phyloP scores from a whole-genome alignment of 2,329 filamentous ascomycete species.

The Epichloe scottii region DNA sequence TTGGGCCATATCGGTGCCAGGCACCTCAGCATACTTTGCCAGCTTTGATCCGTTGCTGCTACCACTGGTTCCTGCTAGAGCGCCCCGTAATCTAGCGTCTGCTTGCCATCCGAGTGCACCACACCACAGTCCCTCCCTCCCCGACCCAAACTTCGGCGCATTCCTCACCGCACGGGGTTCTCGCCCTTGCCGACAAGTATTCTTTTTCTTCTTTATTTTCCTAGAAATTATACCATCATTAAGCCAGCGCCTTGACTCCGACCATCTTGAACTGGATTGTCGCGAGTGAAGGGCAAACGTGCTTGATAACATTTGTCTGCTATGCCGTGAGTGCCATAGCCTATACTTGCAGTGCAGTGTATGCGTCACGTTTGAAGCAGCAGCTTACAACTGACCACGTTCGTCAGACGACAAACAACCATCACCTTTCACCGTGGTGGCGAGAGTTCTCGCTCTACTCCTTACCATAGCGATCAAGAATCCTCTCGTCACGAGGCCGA shows the following conservation, averaged over 20 bases:
- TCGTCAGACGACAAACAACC: slow-evolving; percentile 16
- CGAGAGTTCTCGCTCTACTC: slow-evolving; percentile 19
- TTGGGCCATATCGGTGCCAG: not conserved
- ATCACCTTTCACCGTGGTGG: slow-evolving; percentile 15
- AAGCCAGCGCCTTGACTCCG: slow-evolving; percentile 28
- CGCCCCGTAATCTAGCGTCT: slow-evolving; percentile 1
- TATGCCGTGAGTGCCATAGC: slow-evolving; percentile 30
- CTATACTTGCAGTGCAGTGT: not conserved
- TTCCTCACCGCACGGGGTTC: not conserved
- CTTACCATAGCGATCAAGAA: slow-evolving; percentile 27
- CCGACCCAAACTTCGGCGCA: not conserved
- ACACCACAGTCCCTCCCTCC: not conserved
- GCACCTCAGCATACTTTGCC: not conserved
- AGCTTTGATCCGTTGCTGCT: not conserved
- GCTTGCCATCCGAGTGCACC: not conserved
- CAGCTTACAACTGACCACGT: slow-evolving; percentile 15
- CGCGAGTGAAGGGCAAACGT: slow-evolving; percentile 30
- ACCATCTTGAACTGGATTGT: slow-evolving; percentile 31
- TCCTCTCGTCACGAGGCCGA: slow-evolving; percentile 21
- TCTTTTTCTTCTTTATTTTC: not conserved
- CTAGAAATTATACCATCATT: not conserved
- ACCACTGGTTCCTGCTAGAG: not conserved
- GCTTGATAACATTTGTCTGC: slow-evolving; percentile 20
- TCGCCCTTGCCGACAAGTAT: not conserved
- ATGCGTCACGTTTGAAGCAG: slow-evolving; percentile 4